These are phyloP conservation scores for Xylariales sp. DNA, from an alignment of 2,329 filamentous ascomycete species.

Conservation along the genomic window DNA sequence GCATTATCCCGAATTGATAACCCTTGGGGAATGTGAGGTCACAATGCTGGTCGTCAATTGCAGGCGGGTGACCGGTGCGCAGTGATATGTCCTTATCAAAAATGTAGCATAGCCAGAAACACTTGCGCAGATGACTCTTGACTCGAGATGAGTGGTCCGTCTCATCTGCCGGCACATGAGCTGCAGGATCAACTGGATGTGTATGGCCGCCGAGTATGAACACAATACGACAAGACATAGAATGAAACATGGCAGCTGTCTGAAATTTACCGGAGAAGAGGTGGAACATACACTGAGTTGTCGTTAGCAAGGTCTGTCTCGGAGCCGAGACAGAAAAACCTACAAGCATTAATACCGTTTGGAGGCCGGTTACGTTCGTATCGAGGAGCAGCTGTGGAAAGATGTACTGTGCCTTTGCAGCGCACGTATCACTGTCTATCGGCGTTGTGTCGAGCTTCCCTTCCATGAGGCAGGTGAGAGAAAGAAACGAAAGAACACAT, in stretches of 20 bases:
- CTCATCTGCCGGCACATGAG: neutral
- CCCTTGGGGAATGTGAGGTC: slow-evolving; percentile 43
- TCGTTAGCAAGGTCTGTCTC: neutral
- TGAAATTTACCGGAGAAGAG: slow-evolving; percentile 41
- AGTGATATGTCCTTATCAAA: slow-evolving; percentile 53
- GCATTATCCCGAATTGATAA: slow-evolving; percentile 26
- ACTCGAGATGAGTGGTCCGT: slow-evolving; percentile 17
- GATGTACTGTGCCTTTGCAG: slow-evolving; percentile 36
- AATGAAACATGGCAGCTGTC: slow-evolving; percentile 36
- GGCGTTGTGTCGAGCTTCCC: slow-evolving; percentile 10
- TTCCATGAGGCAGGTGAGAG: slow-evolving; percentile 27
- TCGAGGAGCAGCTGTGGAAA: slow-evolving; percentile 38
- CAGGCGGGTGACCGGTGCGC: slow-evolving; percentile 47
- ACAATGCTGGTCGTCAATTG: slow-evolving; percentile 46
- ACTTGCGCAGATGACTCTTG: slow-evolving; percentile 28
- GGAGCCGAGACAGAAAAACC: slow-evolving; percentile 24
- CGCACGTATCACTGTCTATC: slow-evolving; percentile 36
- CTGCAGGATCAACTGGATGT: slow-evolving; percentile 15
- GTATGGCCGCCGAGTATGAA: slow-evolving; percentile 45
- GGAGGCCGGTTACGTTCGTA: slow-evolving; percentile 35
- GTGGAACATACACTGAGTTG: slow-evolving; percentile 34
- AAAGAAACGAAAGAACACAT: slow-evolving; percentile 45
- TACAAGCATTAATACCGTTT: slow-evolving; percentile 42
- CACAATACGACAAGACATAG: slow-evolving; percentile 41
- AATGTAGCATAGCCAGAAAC: slow-evolving; percentile 53